Base-by-base conservation (phyloP, 2,329 filamentous ascomycete species). In the Fusarium sp. region DNA sequence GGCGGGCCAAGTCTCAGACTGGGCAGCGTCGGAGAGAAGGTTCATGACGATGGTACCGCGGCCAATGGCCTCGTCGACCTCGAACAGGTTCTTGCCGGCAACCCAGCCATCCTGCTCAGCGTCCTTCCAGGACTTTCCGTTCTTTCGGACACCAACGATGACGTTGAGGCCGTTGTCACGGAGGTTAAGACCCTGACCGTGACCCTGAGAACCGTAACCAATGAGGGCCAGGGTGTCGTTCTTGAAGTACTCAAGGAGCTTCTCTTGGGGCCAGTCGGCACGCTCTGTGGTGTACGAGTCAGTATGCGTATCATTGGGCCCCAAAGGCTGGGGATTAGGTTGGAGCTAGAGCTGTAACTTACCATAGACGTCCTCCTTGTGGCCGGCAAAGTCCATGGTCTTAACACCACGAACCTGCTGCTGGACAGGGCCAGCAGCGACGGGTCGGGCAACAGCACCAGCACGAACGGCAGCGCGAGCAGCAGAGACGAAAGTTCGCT, bases 171-270 rank as follows among this genome's bases (percentile, higher is more conserved):
- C 96, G 87, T 99, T 98, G 90, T 99, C 96, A 85, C 96, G 95
- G 82, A 99, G 92, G 90, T 99, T 99, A 73, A 99, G 93, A 83
- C 96, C 97, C 88, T 99, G 96, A 77, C 96, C 96, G 89, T 99
- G 96, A 79, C 96, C 96, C 87, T 98, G 95, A 73, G 95, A 98
- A 79, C 88, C 96, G 86, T 99, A 99, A 83, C 96, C 96, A 84
- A 99, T 99, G 81, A 99, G 92, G 81, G 96, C 96, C 78, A 99
- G 93, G 76, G 95, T 98, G 85, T 99, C 96, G 86, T 99, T 90
- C 90, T 98, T 98, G 93, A 99, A 99, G 91, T 95, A 99, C 74
- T 98, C 94, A 82, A 96, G 87, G 82, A 99, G 94, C 92, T 97
- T 98, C 89, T 98, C 95, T 83, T 92, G 90, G 76, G 96, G 96